phyloP scores from a whole-genome alignment of 345 rosid species.

The Geranium brycei region DNA sequence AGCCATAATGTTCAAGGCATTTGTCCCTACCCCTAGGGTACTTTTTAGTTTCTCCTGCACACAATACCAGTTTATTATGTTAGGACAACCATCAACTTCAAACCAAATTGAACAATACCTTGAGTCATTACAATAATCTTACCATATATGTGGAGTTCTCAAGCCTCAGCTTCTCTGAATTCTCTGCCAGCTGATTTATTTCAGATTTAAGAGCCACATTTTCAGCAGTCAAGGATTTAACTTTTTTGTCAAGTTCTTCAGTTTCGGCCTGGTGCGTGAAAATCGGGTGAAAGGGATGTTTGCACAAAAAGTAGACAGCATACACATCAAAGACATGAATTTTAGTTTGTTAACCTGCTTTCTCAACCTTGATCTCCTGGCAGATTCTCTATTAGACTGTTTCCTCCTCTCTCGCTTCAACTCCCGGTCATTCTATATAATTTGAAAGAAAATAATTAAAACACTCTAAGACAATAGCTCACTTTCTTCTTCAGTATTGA shows the following conservation, averaged over 20 bases:
- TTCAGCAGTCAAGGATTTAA: conserved; percentile 50
- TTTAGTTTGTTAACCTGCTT: conserved; percentile 48
- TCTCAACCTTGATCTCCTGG: conserved; percentile 88
- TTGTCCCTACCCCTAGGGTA: conserved; percentile 25
- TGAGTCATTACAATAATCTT: not conserved
- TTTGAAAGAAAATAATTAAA: not conserved
- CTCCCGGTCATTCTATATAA: conserved; percentile 60
- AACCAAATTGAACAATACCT: not conserved
- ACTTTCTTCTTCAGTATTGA: too few relatives aligned
- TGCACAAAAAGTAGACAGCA: not conserved
- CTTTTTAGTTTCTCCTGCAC: conserved; percentile 50
- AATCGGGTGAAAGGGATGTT: not conserved
- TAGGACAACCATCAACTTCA: too few relatives aligned
- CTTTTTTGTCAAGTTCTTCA: conserved; percentile 69
- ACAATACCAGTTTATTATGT: not conserved
- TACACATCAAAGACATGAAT: not conserved
- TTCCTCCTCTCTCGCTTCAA: conserved; percentile 85
- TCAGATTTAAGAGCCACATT: conserved; percentile 67
- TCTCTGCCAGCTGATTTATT: conserved; percentile 46
- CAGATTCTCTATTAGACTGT: conserved; percentile 94
- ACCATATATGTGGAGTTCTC: conserved; percentile 63
- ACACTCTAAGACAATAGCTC: not conserved
- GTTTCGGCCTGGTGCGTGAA: conserved; percentile 53
- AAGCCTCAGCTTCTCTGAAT: conserved; percentile 60
- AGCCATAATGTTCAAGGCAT: too few relatives aligned